Evolutionary conservation across 768 basidiomycete genomes (phyloP), one percentile per base, ranked within the genome.

Genomic region (Xerocomus brunneocitrinus): DNA sequence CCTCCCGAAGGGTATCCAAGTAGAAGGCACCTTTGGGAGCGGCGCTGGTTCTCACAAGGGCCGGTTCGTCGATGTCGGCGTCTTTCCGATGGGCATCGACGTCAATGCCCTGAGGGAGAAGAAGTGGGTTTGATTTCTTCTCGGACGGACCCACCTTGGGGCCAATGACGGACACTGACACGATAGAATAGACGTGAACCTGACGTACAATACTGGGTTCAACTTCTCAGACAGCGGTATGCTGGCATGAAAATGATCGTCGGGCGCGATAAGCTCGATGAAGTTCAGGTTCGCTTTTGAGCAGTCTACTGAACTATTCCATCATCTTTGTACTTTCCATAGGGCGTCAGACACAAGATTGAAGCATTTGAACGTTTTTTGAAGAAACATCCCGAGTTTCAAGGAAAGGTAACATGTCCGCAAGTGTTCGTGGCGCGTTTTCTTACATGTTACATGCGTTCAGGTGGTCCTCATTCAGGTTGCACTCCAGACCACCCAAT

Each of bases 21-120:
- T 87, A 13, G 75, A 77, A 12, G 63, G 62, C 13, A 57, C 55
- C 2, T 35, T 49, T 42, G 64, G 58, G 8, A 43, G 44, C 10
- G 24, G 54, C 3, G 22, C 40, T 4, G 50, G 47, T 3, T 35
- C 45, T 12, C 41, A 58, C 19, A 62, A 63, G 32, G 79, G 81
- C 0, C 74, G 85, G 5, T 90, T 92, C 60, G 85, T 92, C 24
- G 88, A 92, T 60, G 89, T 92, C 13, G 88, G 85, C 1, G 87
- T 88, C n/a, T 90, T 91, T 65, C 88, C 91, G 0, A 91, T 92
- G 83, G 90, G 91, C 6, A 92, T 94, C 52, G 91, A 94, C 62
- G 88, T 92, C 5, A 70, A 71, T 50, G 76, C 80, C 47, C 67
- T 92, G 42, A 81, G 80, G 56, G 76, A 81, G 58, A 84, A 84